Evolutionary conservation across 371 early-diverging fungal species (phyloP).

Genomic region (Mucor lusitanicus): DNA sequence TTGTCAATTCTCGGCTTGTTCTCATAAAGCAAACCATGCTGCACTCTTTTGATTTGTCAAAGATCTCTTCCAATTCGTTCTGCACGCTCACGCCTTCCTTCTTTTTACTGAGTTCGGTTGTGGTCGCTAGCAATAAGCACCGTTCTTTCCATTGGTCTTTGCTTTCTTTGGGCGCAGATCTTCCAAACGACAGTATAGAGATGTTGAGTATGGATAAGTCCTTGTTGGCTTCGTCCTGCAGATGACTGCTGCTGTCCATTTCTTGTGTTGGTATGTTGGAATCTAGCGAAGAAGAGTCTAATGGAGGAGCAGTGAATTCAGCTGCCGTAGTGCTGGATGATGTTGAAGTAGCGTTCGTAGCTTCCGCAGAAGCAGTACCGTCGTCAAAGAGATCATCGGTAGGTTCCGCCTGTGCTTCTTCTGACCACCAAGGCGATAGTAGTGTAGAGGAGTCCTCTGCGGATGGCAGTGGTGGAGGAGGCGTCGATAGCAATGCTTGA

Average conservation of each 20-base stretch:
- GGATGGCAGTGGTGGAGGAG: slow-evolving; percentile 14
- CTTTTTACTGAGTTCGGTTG: background rate
- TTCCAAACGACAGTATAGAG: slow-evolving; percentile 8
- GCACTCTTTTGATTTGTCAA: slow-evolving; percentile 20
- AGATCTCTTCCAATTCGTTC: slow-evolving; percentile 9
- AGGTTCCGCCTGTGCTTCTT: slow-evolving; percentile 16
- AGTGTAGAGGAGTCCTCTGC: slow-evolving; percentile 18
- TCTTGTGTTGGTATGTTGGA: background rate
- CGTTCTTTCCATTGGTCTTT: slow-evolving; percentile 15
- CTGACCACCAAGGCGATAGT: slow-evolving; percentile 32
- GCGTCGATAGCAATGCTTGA: slow-evolving; percentile 15
- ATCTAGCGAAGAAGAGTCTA: background rate
- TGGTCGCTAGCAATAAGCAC: slow-evolving; percentile 17
- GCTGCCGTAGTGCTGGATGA: background rate
- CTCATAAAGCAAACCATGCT: slow-evolving; percentile 27
- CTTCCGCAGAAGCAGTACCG: background rate
- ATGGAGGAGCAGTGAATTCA: background rate
- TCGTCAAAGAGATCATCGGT: background rate
- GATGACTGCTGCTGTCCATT: background rate
- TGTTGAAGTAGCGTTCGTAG: background rate
- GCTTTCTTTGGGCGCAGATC: slow-evolving; percentile 9
- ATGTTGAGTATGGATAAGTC: slow-evolving; percentile 6
- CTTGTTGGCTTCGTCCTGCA: background rate
- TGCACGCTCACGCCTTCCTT: background rate
- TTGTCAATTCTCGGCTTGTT: slow-evolving; percentile 12